These are phyloP conservation scores for Candida tallmaniae DNA, from an alignment of 805 yeast genomes.

Conservation along the genomic window DNA sequence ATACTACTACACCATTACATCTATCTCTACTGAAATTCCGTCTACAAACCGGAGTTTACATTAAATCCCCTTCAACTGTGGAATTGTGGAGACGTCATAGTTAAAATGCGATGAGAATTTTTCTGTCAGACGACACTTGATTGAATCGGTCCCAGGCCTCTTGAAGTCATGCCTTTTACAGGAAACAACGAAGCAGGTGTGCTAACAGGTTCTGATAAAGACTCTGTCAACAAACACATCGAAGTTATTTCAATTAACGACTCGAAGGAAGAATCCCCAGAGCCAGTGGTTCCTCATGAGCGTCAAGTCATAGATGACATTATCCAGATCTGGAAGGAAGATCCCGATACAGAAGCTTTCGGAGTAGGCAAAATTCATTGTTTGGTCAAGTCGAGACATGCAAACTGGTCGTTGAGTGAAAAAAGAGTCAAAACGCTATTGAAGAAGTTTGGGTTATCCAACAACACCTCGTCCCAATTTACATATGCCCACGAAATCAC, in stretches of 20 bases:
- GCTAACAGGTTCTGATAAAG: too few relatives aligned
- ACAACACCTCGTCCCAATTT: conserved; percentile 26
- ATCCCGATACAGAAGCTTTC: conserved; percentile 55
- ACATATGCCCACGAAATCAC: conserved; percentile 52
- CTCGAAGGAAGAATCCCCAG: conserved; percentile 15
- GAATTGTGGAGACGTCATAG: too few relatives aligned
- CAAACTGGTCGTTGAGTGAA: conserved; percentile 61
- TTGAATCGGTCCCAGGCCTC: background rate
- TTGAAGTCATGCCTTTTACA: too few relatives aligned
- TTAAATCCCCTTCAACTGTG: too few relatives aligned
- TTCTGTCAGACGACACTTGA: conserved; percentile 3
- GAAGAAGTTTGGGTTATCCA: conserved; percentile 51
- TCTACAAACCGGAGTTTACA: too few relatives aligned
- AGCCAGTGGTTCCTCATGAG: conserved; percentile 47
- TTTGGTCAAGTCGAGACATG: conserved; percentile 46
- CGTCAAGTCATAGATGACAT: conserved; percentile 57
- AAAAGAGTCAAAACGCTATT: conserved; percentile 51
- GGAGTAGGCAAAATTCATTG: conserved; percentile 52
- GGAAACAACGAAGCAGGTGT: too few relatives aligned
- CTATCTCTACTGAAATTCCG: too few relatives aligned
- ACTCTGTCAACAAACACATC: too few relatives aligned
- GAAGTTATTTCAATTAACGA: conserved; percentile 39
- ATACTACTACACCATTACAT: too few relatives aligned
- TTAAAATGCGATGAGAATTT: conserved; percentile 2
- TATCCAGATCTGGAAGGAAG: conserved; percentile 63